phyloP scores from a whole-genome alignment of 179 eudicot species.

The Monotropa hypopitys region DNA sequence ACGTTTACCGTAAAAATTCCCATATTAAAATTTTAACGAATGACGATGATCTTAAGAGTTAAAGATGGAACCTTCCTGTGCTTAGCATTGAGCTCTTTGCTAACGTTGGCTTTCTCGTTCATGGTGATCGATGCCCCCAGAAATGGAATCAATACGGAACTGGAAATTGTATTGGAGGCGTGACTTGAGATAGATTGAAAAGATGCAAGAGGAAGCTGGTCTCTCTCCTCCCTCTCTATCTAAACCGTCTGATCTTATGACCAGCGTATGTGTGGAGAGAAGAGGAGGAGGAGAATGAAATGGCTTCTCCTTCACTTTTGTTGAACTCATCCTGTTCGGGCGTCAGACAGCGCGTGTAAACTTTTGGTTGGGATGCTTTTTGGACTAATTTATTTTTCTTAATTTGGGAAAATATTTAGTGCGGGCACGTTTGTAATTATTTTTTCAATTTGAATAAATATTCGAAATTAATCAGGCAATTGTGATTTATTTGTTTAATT shows the following conservation, averaged over 20 bases:
- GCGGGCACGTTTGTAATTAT: too few relatives aligned
- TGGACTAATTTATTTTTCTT: too few relatives aligned
- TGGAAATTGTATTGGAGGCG: neutral
- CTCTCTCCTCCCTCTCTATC: slow-evolving; percentile 5
- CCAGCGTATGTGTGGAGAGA: neutral
- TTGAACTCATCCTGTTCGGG: too few relatives aligned
- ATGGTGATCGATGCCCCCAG: slow-evolving; percentile 16
- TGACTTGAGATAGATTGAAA: neutral
- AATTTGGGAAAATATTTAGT: too few relatives aligned
- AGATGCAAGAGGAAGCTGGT: neutral
- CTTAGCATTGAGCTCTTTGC: slow-evolving; percentile 43
- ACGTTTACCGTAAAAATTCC: neutral
- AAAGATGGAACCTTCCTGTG: slow-evolving; percentile 25
- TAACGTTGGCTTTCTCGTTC: slow-evolving; percentile 37
- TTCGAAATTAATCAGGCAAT: too few relatives aligned
- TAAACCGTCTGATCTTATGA: neutral
- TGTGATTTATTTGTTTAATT: too few relatives aligned
- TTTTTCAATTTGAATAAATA: too few relatives aligned
- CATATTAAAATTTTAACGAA: neutral
- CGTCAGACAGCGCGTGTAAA: neutral
- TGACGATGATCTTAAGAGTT: neutral
- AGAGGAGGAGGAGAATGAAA: neutral
- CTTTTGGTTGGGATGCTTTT: too few relatives aligned
- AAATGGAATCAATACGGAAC: neutral
- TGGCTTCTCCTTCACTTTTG: slow-evolving; percentile 8